Evolutionary conservation across 352 stramenopile genomes (phyloP), one percentile per base, ranked within the genome.

Genomic region (Phytophthora litchii): DNA sequence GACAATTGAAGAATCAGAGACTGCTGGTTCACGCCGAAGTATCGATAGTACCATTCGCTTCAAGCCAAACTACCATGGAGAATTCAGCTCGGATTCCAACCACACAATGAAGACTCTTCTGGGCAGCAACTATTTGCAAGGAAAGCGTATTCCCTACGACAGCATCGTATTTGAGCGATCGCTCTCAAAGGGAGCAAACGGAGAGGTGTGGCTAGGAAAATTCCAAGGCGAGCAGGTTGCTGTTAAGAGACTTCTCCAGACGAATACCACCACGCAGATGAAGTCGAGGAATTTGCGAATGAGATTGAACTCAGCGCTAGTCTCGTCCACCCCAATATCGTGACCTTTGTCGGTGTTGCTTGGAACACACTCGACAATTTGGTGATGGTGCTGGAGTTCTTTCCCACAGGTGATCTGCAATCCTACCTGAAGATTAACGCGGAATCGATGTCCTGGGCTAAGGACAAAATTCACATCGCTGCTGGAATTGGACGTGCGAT

Each of bases 351-450:
- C 5, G 67, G 70, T 19, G 70, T 82, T 6, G 67, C 70, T 9
- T 79, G 73, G 66, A 79, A 70, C 31, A 68, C 52, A 4, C 59
- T 78, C 16, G 64, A 70, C 40, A 74, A 78, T 48, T 48, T 82
- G n/a, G 47, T 65, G 4, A 74, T 78, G 43, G 62, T 68, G 13
- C 53, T 79, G 1, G 70, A 82, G 42, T 82, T 68, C 37, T 53
- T 77, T 27, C 45, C 70, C 0, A 64, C 41, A 3, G 73, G 70
- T 25, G 70, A 82, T 40, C 19, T 82, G 16, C 56, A 80, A 37
- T 27, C 27, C 6, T 65, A 82, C 27, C 48, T 83, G 13, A 23
- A 54, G 3, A 59, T 38, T 3, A 52, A 72, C 6, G 27, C 31
- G 3, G 55, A 53, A 4, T 20, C 11, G 9, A 13, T 75, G 54